These are phyloP conservation scores for Ascochyta clinopodiicola DNA, from an alignment of 2,329 filamentous ascomycete genomes.

Conservation along the genomic window DNA sequence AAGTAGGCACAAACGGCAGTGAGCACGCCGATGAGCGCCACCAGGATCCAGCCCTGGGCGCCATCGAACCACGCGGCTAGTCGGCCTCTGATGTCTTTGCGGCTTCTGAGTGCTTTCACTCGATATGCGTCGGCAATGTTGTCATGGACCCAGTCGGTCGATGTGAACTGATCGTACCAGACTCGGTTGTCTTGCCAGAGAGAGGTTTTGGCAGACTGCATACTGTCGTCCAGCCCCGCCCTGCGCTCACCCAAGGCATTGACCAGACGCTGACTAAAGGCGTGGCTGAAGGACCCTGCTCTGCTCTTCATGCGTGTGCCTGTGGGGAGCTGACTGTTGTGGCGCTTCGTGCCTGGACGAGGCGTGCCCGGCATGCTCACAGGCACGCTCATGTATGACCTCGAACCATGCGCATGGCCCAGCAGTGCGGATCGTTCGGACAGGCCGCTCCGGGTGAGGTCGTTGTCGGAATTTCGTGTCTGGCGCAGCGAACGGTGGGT, in stretches of 20 bases:
- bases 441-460: conserved; percentile 43
- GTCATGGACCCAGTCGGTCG: conserved; percentile 97
- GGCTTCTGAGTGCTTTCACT: conserved; percentile 78
- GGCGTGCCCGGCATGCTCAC: conserved; percentile 51
- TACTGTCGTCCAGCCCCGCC: conserved; percentile 58
- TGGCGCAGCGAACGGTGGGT: conserved; percentile 38
- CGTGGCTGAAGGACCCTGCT: conserved; percentile 41
- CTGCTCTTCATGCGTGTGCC: conserved; percentile 43
- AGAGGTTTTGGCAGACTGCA: conserved; percentile 70
- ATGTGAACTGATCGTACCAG: conserved; percentile 99
- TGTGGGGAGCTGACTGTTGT: conserved; percentile 45
- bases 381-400: conserved; percentile 54
- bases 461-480: conserved; percentile 44
- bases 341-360: conserved; percentile 46
- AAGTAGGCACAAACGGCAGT: conserved; percentile 87
- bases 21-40: conserved; percentile 84
- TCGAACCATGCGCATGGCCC: conserved; percentile 43
- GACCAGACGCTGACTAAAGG: conserved; percentile 59
- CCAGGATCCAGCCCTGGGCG: conserved; percentile 91
- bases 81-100: conserved; percentile 85
- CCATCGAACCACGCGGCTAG: conserved; percentile 80
- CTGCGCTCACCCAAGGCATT: conserved; percentile 62
- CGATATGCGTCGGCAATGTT: conserved; percentile 93
- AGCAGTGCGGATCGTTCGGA: conserved; percentile 59
- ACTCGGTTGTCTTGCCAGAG: conserved; percentile 82